Percentiles rank a stretch among this genome's conserved stretches.
These are phyloP conservation scores for Pyrenophora graminea DNA, from an alignment of 2,329 filamentous ascomycete genomes.

Conservation along the genomic window DNA sequence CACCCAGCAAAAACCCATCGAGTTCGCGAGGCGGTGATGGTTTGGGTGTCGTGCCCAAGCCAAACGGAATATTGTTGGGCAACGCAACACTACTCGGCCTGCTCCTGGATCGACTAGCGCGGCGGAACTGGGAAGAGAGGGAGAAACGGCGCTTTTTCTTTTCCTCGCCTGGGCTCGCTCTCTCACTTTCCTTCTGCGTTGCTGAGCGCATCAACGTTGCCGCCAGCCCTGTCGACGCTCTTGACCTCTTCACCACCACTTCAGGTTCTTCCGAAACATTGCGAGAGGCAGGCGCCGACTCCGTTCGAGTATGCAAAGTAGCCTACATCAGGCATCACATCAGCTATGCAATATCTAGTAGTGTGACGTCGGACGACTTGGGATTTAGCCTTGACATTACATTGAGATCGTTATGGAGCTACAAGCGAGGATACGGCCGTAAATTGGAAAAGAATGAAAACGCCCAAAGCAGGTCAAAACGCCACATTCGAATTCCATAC, in stretches of 20 bases:
- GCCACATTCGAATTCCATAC: constrained; percentile 21
- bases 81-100: constrained; percentile 37
- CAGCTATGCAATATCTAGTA: constrained; percentile 33
- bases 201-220: constrained; percentile 12
- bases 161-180: constrained; percentile 22
- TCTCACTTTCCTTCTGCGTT: constrained; percentile 16
- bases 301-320: constrained; percentile 20
- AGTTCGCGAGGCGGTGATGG: constrained; percentile 32
- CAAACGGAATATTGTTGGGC: constrained; percentile 17
- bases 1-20: constrained; percentile 16
- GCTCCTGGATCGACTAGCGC: constrained; percentile 38
- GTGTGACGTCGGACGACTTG: constrained; percentile 1
- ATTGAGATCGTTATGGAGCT: constrained; percentile 37
- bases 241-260: constrained; percentile 21
- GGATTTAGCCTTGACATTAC: constrained; percentile 24
- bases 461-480: constrained; percentile 23
- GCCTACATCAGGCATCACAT: constrained; percentile 45
- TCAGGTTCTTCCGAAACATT: constrained; percentile 41
- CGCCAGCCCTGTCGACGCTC: constrained; percentile 15
- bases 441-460: constrained; percentile 27
- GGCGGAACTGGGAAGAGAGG: constrained; percentile 40
- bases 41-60: constrained; percentile 21
- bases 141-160: constrained; percentile 40
- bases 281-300: constrained; percentile 36
- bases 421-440: constrained; percentile 26